A percentile compares a stretch with the other conserved stretches of the same genome.
These are phyloP conservation scores for Pisolithus microcarpus DNA, from an alignment of 768 basidiomycete species.

Conservation along the genomic window DNA sequence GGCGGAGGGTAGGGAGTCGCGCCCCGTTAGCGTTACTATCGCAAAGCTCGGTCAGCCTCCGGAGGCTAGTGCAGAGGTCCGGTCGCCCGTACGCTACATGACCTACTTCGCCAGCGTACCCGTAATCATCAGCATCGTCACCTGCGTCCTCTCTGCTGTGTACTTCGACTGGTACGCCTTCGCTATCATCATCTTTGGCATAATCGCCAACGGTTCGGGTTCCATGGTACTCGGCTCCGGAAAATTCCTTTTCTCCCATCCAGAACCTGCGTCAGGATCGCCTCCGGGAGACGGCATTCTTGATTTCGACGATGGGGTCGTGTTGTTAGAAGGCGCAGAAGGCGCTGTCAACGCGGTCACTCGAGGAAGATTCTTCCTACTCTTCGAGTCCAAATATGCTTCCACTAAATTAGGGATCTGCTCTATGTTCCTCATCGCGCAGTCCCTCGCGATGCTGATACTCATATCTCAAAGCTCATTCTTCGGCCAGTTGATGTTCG, in stretches of 20 bases:
- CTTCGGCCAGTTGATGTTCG: slow-evolving; percentile 31
- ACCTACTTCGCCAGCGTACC: slow-evolving; percentile 12
- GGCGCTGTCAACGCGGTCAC: slow-evolving; percentile 22
- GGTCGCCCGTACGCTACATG: slow-evolving; percentile 2
- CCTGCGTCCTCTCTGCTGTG: slow-evolving; percentile 18
- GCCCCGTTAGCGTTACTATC: slow-evolving; percentile 12
- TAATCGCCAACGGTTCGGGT: slow-evolving; percentile 23
- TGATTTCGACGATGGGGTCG: slow-evolving; percentile 10
- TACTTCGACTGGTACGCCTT: slow-evolving; percentile 26
- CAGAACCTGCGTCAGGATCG: slow-evolving; percentile 9
- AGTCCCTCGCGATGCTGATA: slow-evolving; percentile 26
- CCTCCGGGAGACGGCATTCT: slow-evolving; percentile 25
- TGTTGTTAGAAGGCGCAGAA: slow-evolving; percentile 26
- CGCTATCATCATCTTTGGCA: slow-evolving; percentile 24
- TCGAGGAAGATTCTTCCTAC: slow-evolving; percentile 20
- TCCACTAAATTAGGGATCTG: slow-evolving; percentile 14
- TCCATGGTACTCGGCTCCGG: slow-evolving; percentile 21
- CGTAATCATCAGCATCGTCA: slow-evolving; percentile 16
- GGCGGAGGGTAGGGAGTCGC: slow-evolving; percentile 10
- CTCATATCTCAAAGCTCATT: slow-evolving; percentile 26
- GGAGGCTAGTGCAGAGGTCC: slow-evolving; percentile 1
- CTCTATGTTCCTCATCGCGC: slow-evolving; percentile 21
- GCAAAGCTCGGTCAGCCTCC: slow-evolving; percentile 6
- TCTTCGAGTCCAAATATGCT: slow-evolving; percentile 2
- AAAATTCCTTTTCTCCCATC: slow-evolving; percentile 11